Conservation (phyloP, 768 basidiomycete genomes). For the Auricularia auricula-judae region DNA sequence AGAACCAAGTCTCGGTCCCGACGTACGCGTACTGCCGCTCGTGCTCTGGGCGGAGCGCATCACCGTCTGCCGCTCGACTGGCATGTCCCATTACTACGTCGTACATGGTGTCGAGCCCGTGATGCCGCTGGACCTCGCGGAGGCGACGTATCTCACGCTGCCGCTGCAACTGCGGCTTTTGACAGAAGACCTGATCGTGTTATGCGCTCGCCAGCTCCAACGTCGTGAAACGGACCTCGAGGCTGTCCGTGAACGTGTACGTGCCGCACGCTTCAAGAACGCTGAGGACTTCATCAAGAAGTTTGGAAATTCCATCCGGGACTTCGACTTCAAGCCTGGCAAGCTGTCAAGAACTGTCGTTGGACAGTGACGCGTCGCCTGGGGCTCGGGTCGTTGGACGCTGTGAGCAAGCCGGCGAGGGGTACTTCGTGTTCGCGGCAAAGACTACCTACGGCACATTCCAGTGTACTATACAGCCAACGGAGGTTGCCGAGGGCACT, state of each 20-base stretch:
- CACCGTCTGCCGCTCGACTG: conserved; percentile 13
- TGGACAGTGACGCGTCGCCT: too few species aligned
- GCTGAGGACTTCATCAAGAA: conserved; percentile 17
- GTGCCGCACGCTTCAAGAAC: conserved; percentile 12
- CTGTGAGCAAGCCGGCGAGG: too few species aligned
- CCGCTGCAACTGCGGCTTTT: conserved; percentile 10
- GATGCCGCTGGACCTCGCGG: conserved; percentile 21
- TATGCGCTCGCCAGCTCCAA: conserved; percentile 16
- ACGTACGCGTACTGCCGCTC: conserved; percentile 3
- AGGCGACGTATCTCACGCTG: conserved; percentile 21
- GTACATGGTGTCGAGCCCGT: conserved; percentile 19
- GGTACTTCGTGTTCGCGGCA: too few species aligned
- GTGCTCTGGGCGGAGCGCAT: conserved; percentile 18
- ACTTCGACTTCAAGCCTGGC: conserved; percentile 20
- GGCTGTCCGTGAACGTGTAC: conserved; percentile 8
- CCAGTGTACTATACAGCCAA: too few species aligned
- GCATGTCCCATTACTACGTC: conserved; percentile 15
- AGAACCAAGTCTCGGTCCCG: too few species aligned
- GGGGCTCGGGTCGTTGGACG: too few species aligned
- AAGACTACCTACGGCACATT: too few species aligned
- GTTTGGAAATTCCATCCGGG: conserved; percentile 8
- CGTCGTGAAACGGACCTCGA: conserved; percentile 15
- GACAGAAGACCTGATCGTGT: conserved; percentile 14
- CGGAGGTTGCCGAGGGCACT: too few species aligned
- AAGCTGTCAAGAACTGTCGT: neutral